These are phyloP conservation scores for Haematococcus sp. DNA, from an alignment of 139 green algal species.

Conservation along the genomic window DNA sequence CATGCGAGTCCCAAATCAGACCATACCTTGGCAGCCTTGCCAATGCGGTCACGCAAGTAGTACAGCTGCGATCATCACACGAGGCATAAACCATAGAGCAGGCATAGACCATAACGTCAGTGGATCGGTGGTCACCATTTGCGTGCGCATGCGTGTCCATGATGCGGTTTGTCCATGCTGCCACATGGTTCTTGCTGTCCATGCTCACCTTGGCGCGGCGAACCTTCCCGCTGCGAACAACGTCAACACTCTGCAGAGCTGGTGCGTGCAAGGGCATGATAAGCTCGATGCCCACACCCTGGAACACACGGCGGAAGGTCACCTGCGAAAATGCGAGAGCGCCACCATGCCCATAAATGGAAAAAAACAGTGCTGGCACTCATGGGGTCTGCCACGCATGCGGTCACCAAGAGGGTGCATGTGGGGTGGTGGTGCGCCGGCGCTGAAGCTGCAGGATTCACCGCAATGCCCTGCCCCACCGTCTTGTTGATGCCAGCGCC, in stretches of 20 bases:
- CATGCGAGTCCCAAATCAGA: too few species aligned
- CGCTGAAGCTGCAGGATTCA: too few species aligned
- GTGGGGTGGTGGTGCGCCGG: background rate
- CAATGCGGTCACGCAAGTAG: constrained; percentile 56
- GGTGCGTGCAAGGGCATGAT: constrained; percentile 45
- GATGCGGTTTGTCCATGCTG: too few species aligned
- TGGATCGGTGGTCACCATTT: too few species aligned
- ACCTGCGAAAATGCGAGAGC: background rate
- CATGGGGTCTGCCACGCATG: too few species aligned
- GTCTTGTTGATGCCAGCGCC: constrained; percentile 46
- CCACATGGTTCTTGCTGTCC: too few species aligned
- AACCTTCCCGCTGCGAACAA: constrained; percentile 45
- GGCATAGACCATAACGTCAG: too few species aligned
- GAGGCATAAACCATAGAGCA: too few species aligned
- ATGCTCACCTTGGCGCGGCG: constrained; percentile 44
- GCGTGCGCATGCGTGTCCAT: too few species aligned
- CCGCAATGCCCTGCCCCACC: background rate
- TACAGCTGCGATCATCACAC: constrained; percentile 32
- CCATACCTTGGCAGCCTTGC: constrained; percentile 57
- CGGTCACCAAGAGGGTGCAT: background rate
- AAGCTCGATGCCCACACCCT: constrained; percentile 58
- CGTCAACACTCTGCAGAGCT: constrained; percentile 32
- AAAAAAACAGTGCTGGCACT: too few species aligned
- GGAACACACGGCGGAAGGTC: constrained; percentile 39
- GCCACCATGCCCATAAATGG: background rate